Base-by-base conservation (phyloP, 169 alveolate genomes). In the Miamiensis avidus region DNA sequence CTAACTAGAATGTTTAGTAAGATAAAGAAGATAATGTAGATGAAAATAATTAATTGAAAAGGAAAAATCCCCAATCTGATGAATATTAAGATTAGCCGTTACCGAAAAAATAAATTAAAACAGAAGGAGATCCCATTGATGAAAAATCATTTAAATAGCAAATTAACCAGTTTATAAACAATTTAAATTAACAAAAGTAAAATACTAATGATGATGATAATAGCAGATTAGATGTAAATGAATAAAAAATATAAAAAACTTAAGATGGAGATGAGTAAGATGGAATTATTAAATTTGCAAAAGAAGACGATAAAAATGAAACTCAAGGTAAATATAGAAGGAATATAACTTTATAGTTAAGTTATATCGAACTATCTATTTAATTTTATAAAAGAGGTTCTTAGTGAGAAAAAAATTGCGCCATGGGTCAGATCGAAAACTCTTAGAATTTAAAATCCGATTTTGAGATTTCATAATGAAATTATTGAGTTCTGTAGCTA, bases 381-480 rank as follows among this genome's bases (percentile, higher is more conserved):
- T 49, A 49, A 11, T 49, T 49, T 49, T 49, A 11, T 49, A 20
- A 82, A 82, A 31, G 82, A 31, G 25, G 29, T 26, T 30, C 11
- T 75, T 75, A 32, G 31, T 26, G 82, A 76, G 74, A 49, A 65
- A 82, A 83, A 88, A 69, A 33, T 88, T 6, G 74, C 82, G n/a
- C 91, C 91, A 28, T 88, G 91, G 91, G 34, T 75, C 29, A 69
- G 74, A 29, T 72, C 76, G 65, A 77, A 81, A 64, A 82, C 89
- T 74, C 26, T 78, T 16, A 25, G 69, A 29, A 78, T 82, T 20
- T 76, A 82, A 83, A 76, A 88, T 88, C 85, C 86, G 28, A 64
- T 79, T 0, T 78, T 78, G 31, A 82, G 88, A 78, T 75, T 88
- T 31, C 91, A 88, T 65, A 83, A 81, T 83, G 91, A 88, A 74